Conservation (phyloP, 106 monocot species). For the Dendrobium officinale region DNA sequence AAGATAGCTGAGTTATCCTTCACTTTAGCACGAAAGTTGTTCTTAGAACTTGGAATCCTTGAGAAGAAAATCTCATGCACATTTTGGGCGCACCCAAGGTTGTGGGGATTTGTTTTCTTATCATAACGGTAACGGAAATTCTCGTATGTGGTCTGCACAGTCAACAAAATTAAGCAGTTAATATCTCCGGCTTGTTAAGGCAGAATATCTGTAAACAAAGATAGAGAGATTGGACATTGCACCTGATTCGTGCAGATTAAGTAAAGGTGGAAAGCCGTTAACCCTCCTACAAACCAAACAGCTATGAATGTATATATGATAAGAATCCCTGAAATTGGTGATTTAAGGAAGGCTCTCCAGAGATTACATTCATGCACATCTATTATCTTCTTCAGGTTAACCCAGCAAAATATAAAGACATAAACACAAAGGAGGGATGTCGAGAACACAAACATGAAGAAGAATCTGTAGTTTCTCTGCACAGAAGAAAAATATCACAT, state of each 20-base stretch:
- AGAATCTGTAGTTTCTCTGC: constrained; percentile 66
- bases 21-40: constrained; percentile 43
- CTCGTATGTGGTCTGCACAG: constrained; percentile 61
- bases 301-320: constrained; percentile 53
- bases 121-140: constrained; percentile 73
- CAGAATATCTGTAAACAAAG: no score
- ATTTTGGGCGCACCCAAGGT: constrained; percentile 40
- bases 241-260: constrained; percentile 65
- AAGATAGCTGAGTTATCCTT: constrained; percentile 28
- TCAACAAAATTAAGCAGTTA: neutral
- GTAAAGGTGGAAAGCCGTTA: constrained; percentile 59
- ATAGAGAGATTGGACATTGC: neutral
- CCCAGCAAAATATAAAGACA: constrained; percentile 63
- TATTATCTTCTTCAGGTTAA: constrained; percentile 41
- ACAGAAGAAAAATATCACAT: neutral
- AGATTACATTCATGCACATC: constrained; percentile 26
- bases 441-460: constrained; percentile 48
- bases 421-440: constrained; percentile 50
- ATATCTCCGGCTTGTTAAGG: no score
- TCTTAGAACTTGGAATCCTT: constrained; percentile 35
- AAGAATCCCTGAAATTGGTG: constrained; percentile 50
- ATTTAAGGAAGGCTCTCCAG: constrained; percentile 33
- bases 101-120: constrained; percentile 48
- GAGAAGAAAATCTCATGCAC: constrained; percentile 51
- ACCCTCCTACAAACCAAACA: constrained; percentile 58